Evolutionary conservation across 306 rosid genomes (phyloP), one percentile per base, ranked within the genome.

Genomic region (Trifolium fragiferum): DNA sequence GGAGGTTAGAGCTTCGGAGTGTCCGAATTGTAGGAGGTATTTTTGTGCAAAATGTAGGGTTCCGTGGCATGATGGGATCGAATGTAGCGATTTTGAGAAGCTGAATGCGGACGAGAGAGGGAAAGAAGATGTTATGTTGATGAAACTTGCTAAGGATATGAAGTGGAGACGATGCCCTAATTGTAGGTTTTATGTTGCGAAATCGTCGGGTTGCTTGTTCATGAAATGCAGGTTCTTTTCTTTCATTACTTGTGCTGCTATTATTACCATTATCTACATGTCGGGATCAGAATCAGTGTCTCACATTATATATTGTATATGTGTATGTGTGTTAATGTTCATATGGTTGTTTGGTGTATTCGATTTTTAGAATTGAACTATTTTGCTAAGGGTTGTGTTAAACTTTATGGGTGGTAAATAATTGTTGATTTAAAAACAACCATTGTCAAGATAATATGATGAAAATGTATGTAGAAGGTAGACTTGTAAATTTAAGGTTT

Each of bases 221-320:
- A 86, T 86, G 74, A 73, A 5, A 74, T 86, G 89, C 89, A 86
- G 89, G 89, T 84, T 63, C 32, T 32, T 5, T 1, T 20, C 70
- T 66, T 41, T 7, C 10, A 19, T 19, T 38, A 35, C 19, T 25
- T 6, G 38, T 59, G 37, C 5, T 27, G 27, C 37, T 2, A 15
- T 60, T 57, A 11, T 57, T 57, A 2, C 12, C 32, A 11, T 4
- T 20, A 53, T 19, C 14, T 53, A 19, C 2, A 1, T 16, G 19
- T 50, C 10, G 7, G 20, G 15, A 10, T 41, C 10, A 41, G 15
- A 6, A 15, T 47, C 20, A 8, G 23, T 19, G 12, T 53, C 5
- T 9, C 10, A 14, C 20, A 10, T 51, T 18, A 50, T 54, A 10
- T 54, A 23, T 6, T 54, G 60, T 54, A 54, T 19, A 10, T 60